Conservation (phyloP, 2,329 filamentous ascomycete species). For the Rutstroemia sp. region DNA sequence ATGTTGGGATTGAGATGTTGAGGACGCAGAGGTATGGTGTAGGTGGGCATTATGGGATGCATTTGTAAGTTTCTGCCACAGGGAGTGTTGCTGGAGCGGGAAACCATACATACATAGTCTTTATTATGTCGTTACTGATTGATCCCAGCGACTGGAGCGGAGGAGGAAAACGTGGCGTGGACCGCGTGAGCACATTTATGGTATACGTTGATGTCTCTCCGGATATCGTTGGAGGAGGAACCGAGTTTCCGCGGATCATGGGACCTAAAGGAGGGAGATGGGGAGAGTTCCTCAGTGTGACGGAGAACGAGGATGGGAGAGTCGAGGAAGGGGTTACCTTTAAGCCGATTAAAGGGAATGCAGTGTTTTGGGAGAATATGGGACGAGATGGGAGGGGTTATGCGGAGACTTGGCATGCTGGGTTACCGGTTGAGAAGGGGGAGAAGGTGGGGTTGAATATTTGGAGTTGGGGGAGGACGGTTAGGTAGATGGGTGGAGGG, state of each 20-base stretch:
- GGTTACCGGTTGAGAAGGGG: conserved; percentile 47
- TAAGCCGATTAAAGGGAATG: conserved; percentile 48
- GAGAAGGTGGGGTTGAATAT: conserved; percentile 56
- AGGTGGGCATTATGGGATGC: conserved; percentile 45
- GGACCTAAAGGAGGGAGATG: conserved; percentile 36
- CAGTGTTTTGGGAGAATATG: conserved; percentile 57
- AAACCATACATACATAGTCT: background rate
- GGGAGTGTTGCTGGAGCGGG: background rate
- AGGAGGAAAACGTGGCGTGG: conserved; percentile 31
- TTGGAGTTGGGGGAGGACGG: conserved; percentile 46
- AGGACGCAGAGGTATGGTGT: conserved; percentile 54
- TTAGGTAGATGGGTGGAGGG: background rate
- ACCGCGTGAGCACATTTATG: conserved; percentile 52
- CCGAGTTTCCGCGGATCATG: conserved; percentile 48
- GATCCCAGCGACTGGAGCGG: conserved; percentile 53
- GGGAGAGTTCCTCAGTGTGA: conserved; percentile 52
- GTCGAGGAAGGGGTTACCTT: conserved; percentile 44
- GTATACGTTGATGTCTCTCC: conserved; percentile 42
- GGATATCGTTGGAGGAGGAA: conserved; percentile 48
- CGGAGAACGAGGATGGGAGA: conserved; percentile 18
- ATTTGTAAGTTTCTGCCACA: conserved; percentile 1
- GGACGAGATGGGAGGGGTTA: conserved; percentile 46
- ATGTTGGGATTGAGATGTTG: conserved; percentile 52
- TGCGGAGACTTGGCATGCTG: conserved; percentile 53
- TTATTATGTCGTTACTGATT: background rate